Evolutionary conservation across 257 asterid species (phyloP), one percentile per base, ranked within the genome.

Genomic region (Solanum tarapatanum): DNA sequence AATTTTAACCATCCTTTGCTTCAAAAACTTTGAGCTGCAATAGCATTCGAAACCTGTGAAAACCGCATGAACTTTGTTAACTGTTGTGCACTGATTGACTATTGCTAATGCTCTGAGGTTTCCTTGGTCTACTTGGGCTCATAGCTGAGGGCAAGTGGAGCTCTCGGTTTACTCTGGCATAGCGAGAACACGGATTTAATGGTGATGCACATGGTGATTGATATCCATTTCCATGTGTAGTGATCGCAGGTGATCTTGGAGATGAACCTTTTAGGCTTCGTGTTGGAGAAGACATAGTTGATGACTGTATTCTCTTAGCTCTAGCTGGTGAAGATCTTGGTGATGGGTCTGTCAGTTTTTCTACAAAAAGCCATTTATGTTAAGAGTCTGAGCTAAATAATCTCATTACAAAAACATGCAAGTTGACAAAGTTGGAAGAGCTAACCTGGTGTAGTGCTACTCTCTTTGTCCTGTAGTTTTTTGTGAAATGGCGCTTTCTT

Each of bases 161-260:
- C 74, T 89, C 92, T 88, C 88, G 86, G 73, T 86, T 86, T 30
- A 89, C 86, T 80, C 93, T 89, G 7, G 92, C 75, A 73, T 87
- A 89, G 23, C 94, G 91, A 16, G 83, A 14, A 55, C 92, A 89
- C 2, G 92, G 92, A 80, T 90, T 87, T 87, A 94, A 37, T n/a
- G 98, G 94, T 28, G 96, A 90, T 26, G 89, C 86, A 19, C 75
- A 60, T 66, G 93, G 91, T 6, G 96, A 93, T 82, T 87, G 86
- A 87, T 88, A 80, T 48, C 41, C 70, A 82, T 51, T 17, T 51
- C 90, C 93, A 89, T 85, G 89, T 6, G 86, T 84, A 28, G 87
- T 83, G 45, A 41, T 21, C 12, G 72, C 60, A 2, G 87, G 69
- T 16, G 92, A 39, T 60, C 39, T 88, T 58, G 94, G 93, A 13